phyloP scores from a whole-genome alignment of 345 rosid species.

The Hypericum androsaemum region DNA sequence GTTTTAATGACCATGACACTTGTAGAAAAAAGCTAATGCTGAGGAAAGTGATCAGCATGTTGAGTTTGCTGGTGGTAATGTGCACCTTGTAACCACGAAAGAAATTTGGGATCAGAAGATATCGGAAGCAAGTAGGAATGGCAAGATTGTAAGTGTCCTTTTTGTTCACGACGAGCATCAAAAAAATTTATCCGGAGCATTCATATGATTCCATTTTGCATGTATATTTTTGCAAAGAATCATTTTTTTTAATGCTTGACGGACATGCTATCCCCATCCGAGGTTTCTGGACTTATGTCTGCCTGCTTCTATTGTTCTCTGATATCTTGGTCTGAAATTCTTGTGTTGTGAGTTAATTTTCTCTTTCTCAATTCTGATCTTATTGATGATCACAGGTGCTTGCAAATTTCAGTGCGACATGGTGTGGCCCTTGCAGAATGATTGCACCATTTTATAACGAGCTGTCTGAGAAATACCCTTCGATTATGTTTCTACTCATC shows the following conservation, averaged over 20 bases:
- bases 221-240: too few relatives aligned
- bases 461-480: not conserved
- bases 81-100: not conserved
- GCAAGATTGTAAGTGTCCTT: not conserved
- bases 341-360: too few relatives aligned
- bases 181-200: too few relatives aligned
- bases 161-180: too few relatives aligned
- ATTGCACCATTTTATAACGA: not conserved
- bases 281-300: too few relatives aligned
- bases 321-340: too few relatives aligned
- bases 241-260: too few relatives aligned
- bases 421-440: not conserved
- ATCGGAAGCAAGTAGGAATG: not conserved
- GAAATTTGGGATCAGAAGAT: not conserved
- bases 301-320: too few relatives aligned
- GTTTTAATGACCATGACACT: not conserved
- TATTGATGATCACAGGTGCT: too few relatives aligned
- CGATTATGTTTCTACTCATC: not conserved
- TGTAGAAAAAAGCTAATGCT: constrained; percentile 5
- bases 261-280: too few relatives aligned
- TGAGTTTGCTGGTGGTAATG: not conserved
- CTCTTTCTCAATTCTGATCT: too few relatives aligned
- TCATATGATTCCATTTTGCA: too few relatives aligned
- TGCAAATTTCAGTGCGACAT: not conserved
- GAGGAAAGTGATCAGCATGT: not conserved